Conservation (phyloP, 495 filamentous ascomycete species). For the Penicillium antarcticum region DNA sequence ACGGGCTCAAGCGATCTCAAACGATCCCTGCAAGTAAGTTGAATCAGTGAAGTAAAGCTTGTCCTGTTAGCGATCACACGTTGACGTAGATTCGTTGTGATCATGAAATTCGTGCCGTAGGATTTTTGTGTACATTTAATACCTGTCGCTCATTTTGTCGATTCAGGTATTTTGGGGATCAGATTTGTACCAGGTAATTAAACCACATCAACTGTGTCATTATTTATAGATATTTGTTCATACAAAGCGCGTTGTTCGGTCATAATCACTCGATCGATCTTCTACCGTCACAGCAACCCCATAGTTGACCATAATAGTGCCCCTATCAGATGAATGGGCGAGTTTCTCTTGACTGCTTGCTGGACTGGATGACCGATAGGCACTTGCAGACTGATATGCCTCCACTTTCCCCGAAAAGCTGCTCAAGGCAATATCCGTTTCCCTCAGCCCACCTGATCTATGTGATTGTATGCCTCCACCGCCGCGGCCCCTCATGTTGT, state of each 20-base stretch:
- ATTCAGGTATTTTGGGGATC: no score
- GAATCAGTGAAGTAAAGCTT: no score
- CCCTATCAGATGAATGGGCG: neutral
- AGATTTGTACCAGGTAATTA: no score
- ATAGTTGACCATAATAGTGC: slow-evolving; percentile 10
- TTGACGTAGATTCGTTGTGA: no score
- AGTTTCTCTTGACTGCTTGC: slow-evolving; percentile 15
- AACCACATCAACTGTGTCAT: no score
- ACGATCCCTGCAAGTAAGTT: no score
- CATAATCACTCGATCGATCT: slow-evolving; percentile 2
- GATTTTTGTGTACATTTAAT: no score
- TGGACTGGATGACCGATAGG: slow-evolving; percentile 10
- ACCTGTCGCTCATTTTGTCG: no score
- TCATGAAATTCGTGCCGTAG: no score
- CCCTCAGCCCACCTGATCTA: neutral
- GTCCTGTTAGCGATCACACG: no score
- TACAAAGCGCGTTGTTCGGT: neutral
- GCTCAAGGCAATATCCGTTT: slow-evolving; percentile 3
- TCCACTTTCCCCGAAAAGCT: neutral
- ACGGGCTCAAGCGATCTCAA: no score
- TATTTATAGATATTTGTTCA: neutral
- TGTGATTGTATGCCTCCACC: slow-evolving; percentile 11
- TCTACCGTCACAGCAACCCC: slow-evolving; percentile 6
- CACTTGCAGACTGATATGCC: slow-evolving; percentile 7
- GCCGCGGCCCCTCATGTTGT: slow-evolving; percentile 1